Percentiles rank a stretch among this genome's conserved stretches.
These are phyloP conservation scores for Rubia peregrina DNA, from an alignment of 305 asterid genomes.

Conservation along the genomic window DNA sequence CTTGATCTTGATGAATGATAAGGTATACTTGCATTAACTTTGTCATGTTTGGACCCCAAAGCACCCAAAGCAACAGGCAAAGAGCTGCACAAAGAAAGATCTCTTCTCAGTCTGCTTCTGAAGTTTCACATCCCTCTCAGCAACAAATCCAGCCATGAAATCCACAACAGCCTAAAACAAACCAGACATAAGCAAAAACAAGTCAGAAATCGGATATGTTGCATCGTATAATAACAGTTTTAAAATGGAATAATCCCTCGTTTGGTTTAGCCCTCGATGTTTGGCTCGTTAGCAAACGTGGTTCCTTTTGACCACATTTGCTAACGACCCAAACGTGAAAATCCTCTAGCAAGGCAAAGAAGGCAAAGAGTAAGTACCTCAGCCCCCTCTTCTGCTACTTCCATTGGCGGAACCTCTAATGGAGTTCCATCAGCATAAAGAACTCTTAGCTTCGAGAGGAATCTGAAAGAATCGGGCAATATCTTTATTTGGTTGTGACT, in stretches of 20 bases:
- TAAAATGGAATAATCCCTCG: neutral
- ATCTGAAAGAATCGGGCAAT: conserved; percentile 68
- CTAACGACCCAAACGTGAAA: neutral
- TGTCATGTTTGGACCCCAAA: conserved; percentile 29
- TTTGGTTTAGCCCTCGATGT: too few species aligned
- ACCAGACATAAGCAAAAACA: conserved; percentile 9
- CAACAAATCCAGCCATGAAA: conserved; percentile 51
- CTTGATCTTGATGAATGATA: neutral
- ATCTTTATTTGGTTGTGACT: conserved; percentile 55
- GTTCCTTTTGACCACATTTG: neutral
- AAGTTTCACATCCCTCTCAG: conserved; percentile 30
- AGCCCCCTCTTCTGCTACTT: conserved; percentile 46
- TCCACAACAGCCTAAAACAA: conserved; percentile 51
- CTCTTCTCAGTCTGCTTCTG: conserved; percentile 30
- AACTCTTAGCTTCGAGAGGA: conserved; percentile 38
- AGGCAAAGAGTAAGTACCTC: conserved; percentile 39
- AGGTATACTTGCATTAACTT: neutral
- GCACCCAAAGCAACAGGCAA: conserved; percentile 51
- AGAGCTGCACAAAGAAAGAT: conserved; percentile 34
- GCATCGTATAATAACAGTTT: neutral
- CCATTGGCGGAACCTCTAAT: conserved; percentile 62
- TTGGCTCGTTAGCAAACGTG: neutral
- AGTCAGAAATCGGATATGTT: conserved; percentile 3
- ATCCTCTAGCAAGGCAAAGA: neutral
- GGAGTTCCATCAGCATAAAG: conserved; percentile 65